Conservation (phyloP, 208 protist species). For the Crithidia thermophila region DNA sequence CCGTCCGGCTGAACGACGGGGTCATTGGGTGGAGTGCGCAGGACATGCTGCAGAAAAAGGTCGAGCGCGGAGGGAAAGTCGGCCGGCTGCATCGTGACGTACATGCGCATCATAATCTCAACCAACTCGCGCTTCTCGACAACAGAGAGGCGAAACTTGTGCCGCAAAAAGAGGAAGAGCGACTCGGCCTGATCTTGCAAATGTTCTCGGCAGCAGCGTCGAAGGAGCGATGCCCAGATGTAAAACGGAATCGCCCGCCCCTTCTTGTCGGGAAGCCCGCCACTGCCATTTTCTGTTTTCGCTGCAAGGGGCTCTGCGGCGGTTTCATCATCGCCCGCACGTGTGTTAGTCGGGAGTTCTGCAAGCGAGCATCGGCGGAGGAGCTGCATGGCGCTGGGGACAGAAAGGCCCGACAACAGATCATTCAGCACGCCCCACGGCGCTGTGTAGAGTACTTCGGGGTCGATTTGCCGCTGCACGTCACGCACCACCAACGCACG, state of each 20-base stretch:
- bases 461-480: constrained; percentile 58
- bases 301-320: neutral
- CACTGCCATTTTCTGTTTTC: neutral
- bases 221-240: constrained; percentile 82
- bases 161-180: constrained; percentile 80
- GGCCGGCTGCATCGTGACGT: constrained; percentile 62
- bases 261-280: constrained; percentile 15
- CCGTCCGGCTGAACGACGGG: constrained; percentile 45
- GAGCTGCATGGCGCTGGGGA: constrained; percentile 81
- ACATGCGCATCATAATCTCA: constrained; percentile 91
- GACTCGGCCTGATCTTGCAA: constrained; percentile 75
- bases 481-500: constrained; percentile 69
- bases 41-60: constrained; percentile 76
- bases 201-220: constrained; percentile 74
- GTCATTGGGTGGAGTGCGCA: constrained; percentile 50
- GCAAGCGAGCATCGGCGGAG: constrained; percentile 32
- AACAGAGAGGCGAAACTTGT: constrained; percentile 47
- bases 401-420: constrained; percentile 69
- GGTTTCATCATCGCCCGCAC: neutral
- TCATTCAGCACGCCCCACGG: constrained; percentile 85
- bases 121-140: constrained; percentile 78
- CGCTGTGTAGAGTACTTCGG: constrained; percentile 37
- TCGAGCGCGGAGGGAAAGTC: constrained; percentile 72
- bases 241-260: constrained; percentile 61
- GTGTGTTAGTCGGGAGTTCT: neutral